Conservation (phyloP, 306 rosid genomes). For the Sicyos baderoa region DNA sequence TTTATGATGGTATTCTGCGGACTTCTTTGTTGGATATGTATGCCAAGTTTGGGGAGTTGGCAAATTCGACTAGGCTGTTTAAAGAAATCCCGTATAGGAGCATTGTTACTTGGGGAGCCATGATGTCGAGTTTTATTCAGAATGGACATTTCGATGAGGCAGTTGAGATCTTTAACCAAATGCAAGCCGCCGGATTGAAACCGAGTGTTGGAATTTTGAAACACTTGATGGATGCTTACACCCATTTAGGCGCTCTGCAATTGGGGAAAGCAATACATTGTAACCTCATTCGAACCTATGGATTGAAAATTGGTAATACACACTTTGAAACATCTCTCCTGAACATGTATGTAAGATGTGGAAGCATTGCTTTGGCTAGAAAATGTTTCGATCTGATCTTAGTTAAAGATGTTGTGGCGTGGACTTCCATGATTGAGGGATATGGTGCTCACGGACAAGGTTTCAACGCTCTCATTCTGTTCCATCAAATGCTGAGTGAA, state of each 20-base stretch:
- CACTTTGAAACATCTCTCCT: constrained; percentile 42
- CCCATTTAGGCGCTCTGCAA: constrained; percentile 47
- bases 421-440: constrained; percentile 59
- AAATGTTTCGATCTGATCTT: constrained; percentile 28
- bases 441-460: constrained; percentile 48
- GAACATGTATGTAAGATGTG: constrained; percentile 48
- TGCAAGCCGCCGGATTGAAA: constrained; percentile 30
- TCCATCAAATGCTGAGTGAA: constrained; percentile 32
- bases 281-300: constrained; percentile 30
- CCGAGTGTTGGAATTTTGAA: constrained; percentile 34
- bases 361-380: constrained; percentile 36
- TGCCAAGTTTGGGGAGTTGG: constrained; percentile 37
- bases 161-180: constrained; percentile 33
- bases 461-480: constrained; percentile 29
- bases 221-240: constrained; percentile 41
- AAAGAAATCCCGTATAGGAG: constrained; percentile 28
- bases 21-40: constrained; percentile 45
- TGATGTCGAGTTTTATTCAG: constrained; percentile 47
- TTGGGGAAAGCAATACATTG: constrained; percentile 41
- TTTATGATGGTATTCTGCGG: constrained; percentile 36
- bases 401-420: constrained; percentile 42
- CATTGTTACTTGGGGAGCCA: constrained; percentile 39
- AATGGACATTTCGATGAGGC: constrained; percentile 38
- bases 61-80: constrained; percentile 30
- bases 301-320: constrained; percentile 8